Conservation (phyloP, 768 basidiomycete species). For the Melanogaster broomeanus region DNA sequence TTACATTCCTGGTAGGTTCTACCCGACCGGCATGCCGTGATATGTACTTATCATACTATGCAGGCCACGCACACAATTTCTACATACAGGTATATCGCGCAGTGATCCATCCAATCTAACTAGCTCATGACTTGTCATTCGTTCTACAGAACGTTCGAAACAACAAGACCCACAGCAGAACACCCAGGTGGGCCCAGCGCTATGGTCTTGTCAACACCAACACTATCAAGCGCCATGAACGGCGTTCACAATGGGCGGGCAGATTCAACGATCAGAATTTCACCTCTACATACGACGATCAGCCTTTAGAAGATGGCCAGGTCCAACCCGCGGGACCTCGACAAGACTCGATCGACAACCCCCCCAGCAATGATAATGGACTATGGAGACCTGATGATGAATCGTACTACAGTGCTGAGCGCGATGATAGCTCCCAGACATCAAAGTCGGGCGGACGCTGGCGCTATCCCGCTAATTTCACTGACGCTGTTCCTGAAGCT, state of each 20-base stretch:
- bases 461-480: slow-evolving; percentile 87
- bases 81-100: slow-evolving; percentile 70
- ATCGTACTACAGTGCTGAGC: slow-evolving; percentile 58
- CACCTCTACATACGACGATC: slow-evolving; percentile 67
- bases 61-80: slow-evolving; percentile 91
- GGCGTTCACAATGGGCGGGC: slow-evolving; percentile 83
- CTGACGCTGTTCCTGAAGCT: slow-evolving; percentile 49
- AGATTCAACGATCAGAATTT: slow-evolving; percentile 84
- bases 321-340: slow-evolving; percentile 29
- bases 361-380: slow-evolving; percentile 41
- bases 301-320: slow-evolving; percentile 81
- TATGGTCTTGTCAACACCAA: slow-evolving; percentile 87
- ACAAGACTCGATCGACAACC: slow-evolving; percentile 7
- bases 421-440: slow-evolving; percentile 38
- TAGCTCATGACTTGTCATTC: slow-evolving; percentile 8
- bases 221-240: slow-evolving; percentile 74
- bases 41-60: slow-evolving; percentile 7
- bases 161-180: slow-evolving; percentile 88
- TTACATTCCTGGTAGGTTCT: slow-evolving; percentile 75
- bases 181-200: slow-evolving; percentile 93
- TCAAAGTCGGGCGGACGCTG: slow-evolving; percentile 53
- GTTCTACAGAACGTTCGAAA: slow-evolving; percentile 81
- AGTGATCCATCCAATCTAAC: neutral
- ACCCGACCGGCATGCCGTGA: neutral
- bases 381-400: slow-evolving; percentile 81